Base-by-base conservation (phyloP, 768 basidiomycete genomes). In the Serendipita vermifera region DNA sequence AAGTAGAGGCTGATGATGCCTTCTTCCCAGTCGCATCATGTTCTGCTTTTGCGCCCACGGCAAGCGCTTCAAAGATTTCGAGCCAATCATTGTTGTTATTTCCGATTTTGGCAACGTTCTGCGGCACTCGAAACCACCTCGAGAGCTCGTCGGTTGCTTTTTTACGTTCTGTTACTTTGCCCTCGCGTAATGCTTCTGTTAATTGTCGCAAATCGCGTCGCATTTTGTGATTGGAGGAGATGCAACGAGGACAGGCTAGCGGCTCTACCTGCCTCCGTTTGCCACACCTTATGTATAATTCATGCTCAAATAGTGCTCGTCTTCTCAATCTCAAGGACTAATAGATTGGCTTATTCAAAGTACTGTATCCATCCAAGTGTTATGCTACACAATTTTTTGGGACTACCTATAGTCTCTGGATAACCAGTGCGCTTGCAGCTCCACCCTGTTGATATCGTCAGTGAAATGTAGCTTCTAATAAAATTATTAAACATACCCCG, bases 371-470 rank as follows among this genome's bases (percentile, higher is more conserved):
- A 29, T 20, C 46, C n/a, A n/a, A n/a, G n/a, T n/a, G n/a, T n/a
- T n/a, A 31, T 22, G 17, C 46, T 51, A 51, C 46, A 31, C 26
- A 11, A 41, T 7, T 41, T n/a, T 41, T 41, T 41, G 29, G 5
- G n/a, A 9, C 15, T 39, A 54, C 35, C 79, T 76, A 93, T 66
- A 94, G 66, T 66, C 80, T 87, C 73, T 94, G 89, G 60, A 97
- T 78, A 58, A 96, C 76, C 62, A 97, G 74, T 33, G 93, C 88
- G 33, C 89, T 91, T 48, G 91, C 89, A 57, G 88, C 92, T 65
- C 91, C 91, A 64, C 91, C 90, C 88, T 91, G 64, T 17, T 15
- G n/a, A n/a, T 13, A 35, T 9, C 58, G 57, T 54, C 56, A 13
- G 60, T 59, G 14, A 4, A 58, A 22, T 31, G 14, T 15, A 13